These are phyloP conservation scores for Solanum medicagineum DNA, from an alignment of 257 asterid species.

Conservation along the genomic window DNA sequence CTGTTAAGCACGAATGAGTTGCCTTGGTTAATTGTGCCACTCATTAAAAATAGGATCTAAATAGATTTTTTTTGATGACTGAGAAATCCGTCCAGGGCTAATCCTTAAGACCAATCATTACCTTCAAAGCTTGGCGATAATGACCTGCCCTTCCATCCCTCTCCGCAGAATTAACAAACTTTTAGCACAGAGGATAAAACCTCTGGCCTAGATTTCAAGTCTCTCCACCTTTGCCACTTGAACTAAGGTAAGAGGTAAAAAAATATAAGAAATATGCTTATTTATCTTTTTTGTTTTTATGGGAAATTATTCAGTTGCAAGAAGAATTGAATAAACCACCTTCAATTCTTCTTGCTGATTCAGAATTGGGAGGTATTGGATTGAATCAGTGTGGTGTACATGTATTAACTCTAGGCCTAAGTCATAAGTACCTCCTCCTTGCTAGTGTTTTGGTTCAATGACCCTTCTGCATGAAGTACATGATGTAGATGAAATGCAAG, in stretches of 20 bases:
- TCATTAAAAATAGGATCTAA: neutral
- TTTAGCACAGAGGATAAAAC: neutral
- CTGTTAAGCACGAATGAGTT: neutral
- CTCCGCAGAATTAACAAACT: neutral
- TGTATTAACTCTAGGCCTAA: neutral
- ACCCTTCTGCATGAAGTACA: neutral
- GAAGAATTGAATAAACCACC: too few species aligned
- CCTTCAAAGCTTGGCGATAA: neutral
- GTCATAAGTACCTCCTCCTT: neutral
- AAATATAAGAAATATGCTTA: neutral
- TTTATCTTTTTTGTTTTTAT: neutral
- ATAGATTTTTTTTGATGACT: neutral
- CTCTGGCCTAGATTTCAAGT: neutral
- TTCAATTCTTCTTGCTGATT: too few species aligned
- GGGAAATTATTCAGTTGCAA: neutral
- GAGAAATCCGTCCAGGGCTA: neutral
- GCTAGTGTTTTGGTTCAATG: neutral
- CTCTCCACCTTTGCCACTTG: neutral
- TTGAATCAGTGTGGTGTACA: neutral
- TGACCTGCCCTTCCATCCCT: neutral
- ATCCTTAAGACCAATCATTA: neutral
- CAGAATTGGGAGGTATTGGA: neutral
- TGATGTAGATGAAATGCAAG: neutral
- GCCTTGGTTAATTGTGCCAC: neutral
- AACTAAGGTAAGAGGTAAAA: neutral